phyloP scores from a whole-genome alignment of 768 basidiomycete species.

The Lentinula lateritia region DNA sequence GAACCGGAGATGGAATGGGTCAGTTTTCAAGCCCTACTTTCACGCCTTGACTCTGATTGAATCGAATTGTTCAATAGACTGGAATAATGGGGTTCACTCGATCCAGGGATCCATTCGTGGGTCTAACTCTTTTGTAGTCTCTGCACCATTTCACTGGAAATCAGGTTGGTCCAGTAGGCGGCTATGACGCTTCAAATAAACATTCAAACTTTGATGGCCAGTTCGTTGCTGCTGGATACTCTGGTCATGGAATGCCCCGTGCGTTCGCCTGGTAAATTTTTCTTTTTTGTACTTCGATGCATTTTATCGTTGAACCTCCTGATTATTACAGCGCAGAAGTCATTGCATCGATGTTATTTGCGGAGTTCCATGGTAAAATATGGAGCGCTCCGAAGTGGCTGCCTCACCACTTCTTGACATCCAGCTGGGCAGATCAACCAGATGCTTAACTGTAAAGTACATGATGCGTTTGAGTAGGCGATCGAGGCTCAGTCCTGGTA shows the following conservation, averaged over 20 bases:
- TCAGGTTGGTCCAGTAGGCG: conserved; percentile 61
- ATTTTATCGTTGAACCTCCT: neutral
- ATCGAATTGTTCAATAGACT: conserved; percentile 39
- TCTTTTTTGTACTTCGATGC: neutral
- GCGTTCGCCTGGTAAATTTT: conserved; percentile 59
- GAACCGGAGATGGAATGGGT: conserved; percentile 84
- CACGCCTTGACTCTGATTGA: neutral
- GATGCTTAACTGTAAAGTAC: neutral
- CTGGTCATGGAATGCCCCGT: conserved; percentile 79
- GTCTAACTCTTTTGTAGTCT: conserved; percentile 17
- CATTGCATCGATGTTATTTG: conserved; percentile 51
- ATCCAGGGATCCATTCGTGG: conserved; percentile 60
- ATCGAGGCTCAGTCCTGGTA: too few species aligned
- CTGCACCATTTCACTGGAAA: neutral
- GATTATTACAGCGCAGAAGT: conserved; percentile 48
- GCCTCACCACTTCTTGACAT: conserved; percentile 45
- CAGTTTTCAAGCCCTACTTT: conserved; percentile 13
- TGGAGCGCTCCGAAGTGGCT: conserved; percentile 62
- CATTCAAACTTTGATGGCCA: conserved; percentile 42
- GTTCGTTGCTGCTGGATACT: conserved; percentile 67
- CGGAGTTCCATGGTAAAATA: conserved; percentile 33
- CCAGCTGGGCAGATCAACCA: neutral
- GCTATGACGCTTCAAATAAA: conserved; percentile 14
- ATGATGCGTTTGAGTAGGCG: neutral
- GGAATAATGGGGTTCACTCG: conserved; percentile 79